Evolutionary conservation across 2,329 filamentous ascomycete species (phyloP), one percentile per base, ranked within the genome.

Genomic region (Pseudocercospora cruenta): DNA sequence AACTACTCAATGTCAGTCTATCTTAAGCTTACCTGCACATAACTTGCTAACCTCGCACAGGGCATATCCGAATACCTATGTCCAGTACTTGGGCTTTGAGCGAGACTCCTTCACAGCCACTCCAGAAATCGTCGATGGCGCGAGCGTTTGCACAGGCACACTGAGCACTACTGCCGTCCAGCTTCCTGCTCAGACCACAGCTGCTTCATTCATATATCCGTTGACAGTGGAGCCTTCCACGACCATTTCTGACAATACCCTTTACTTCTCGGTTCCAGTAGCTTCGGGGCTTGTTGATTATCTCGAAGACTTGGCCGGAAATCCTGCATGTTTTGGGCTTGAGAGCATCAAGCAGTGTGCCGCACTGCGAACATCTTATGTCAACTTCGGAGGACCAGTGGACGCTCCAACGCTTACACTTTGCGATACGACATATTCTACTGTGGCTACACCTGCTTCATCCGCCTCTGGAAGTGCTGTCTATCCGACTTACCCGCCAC

Each of bases 61-160:
- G 62, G n/a, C 31, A 10, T 64, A 60, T 26, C 62, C 62, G 24
- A 60, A 28, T 5, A 64, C 62, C 4, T 64, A 64, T 22, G 36
- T 53, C n/a, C 54, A 64, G 16, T 64, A 60, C 22, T 19, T 64
- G 4, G 62, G 47, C 26, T 64, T 64, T 21, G 62, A n/a, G n/a
- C n/a, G n/a, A n/a, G n/a, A n/a, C n/a, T n/a, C n/a, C n/a, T n/a
- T n/a, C n/a, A n/a, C n/a, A n/a, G n/a, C n/a, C n/a, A n/a, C n/a
- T n/a, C n/a, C 36, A 5, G 4, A 1, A 39, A 39, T n/a, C 6
- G 7, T 43, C 39, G 39, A 16, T 9, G 39, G 16, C 5, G 4
- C 1, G 3, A 57, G 47, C 22, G 4, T 51, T 21, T 21, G 47
- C 21, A 14, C 19, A 1, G 47, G 19, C 5, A 1, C 4, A 31